Conservation (phyloP, 495 filamentous ascomycete genomes). For the Hyaloscypha finlandica region DNA sequence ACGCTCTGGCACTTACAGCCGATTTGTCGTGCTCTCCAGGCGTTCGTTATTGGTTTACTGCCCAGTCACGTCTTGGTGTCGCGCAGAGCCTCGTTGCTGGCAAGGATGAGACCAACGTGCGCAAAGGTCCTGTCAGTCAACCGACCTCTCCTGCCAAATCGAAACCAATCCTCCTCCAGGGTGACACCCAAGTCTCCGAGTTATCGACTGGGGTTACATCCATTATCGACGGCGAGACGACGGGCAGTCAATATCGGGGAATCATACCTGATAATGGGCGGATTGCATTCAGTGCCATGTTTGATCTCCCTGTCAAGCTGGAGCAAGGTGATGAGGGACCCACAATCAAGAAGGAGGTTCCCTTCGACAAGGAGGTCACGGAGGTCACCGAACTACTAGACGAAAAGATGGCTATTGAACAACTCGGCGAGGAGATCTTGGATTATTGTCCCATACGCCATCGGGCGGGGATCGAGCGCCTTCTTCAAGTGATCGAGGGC, state of each 20-base stretch:
- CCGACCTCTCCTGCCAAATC: too few species aligned
- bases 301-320: not conserved
- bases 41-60: constrained; percentile 45
- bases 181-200: too few species aligned
- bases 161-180: too few species aligned
- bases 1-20: constrained; percentile 49
- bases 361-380: too few species aligned
- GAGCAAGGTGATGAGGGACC: too few species aligned
- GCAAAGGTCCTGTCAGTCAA: not conserved
- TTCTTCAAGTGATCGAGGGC: constrained; percentile 47
- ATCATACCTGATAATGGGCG: not conserved
- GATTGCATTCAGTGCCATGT: not conserved
- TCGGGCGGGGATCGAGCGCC: constrained; percentile 47
- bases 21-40: constrained; percentile 51
- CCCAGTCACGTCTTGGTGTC: constrained; percentile 36
- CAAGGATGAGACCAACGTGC: constrained; percentile 5
- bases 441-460: constrained; percentile 53
- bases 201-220: too few species aligned
- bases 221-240: not conserved
- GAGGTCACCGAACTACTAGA: not conserved
- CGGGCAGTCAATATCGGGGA: not conserved
- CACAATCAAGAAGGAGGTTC: not conserved
- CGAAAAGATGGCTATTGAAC: not conserved
- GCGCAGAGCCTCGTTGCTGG: constrained; percentile 1
- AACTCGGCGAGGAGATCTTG: constrained; percentile 20